Evolutionary conservation across 768 basidiomycete genomes (phyloP).

Genomic region (Daedaleopsis nitida): DNA sequence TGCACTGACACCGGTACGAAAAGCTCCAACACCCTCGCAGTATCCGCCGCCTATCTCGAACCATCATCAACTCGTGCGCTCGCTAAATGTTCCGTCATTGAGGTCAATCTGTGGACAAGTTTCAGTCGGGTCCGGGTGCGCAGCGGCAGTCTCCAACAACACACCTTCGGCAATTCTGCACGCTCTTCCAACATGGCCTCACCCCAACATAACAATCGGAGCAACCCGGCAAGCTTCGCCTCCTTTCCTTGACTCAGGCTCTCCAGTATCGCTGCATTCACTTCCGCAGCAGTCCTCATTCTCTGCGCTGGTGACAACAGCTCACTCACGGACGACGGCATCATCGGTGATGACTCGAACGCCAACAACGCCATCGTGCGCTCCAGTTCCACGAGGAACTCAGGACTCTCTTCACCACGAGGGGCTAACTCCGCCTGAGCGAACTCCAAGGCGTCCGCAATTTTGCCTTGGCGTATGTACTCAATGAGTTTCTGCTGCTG

Average conservation of each 20-base stretch:
- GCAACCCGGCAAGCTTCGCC: slow-evolving; percentile 81
- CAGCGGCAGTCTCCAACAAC: slow-evolving; percentile 31
- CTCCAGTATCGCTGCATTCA: slow-evolving; percentile 94
- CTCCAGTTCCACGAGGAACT: slow-evolving; percentile 91
- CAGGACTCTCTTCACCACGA: slow-evolving; percentile 91
- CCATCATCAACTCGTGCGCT: neutral
- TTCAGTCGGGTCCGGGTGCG: neutral
- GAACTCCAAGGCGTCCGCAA: slow-evolving; percentile 82
- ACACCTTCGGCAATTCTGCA: slow-evolving; percentile 79
- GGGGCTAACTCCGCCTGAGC: slow-evolving; percentile 94
- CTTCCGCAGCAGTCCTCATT: slow-evolving; percentile 92
- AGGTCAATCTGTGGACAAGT: slow-evolving; percentile 24
- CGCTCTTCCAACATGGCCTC: slow-evolving; percentile 77
- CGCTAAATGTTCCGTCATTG: slow-evolving; percentile 27
- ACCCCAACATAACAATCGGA: slow-evolving; percentile 88
- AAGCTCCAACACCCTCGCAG: neutral
- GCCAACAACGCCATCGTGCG: slow-evolving; percentile 92
- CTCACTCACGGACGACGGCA: slow-evolving; percentile 71
- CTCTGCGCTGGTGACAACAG: slow-evolving; percentile 85
- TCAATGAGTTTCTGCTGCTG: slow-evolving; percentile 97
- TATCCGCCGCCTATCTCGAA: slow-evolving; percentile 7
- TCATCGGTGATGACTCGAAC: slow-evolving; percentile 64
- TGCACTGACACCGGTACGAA: neutral
- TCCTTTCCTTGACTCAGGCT: slow-evolving; percentile 91
- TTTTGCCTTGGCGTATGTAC: slow-evolving; percentile 80